Conservation (phyloP, 2,329 filamentous ascomycete genomes). For the Botrytis deweyae region DNA sequence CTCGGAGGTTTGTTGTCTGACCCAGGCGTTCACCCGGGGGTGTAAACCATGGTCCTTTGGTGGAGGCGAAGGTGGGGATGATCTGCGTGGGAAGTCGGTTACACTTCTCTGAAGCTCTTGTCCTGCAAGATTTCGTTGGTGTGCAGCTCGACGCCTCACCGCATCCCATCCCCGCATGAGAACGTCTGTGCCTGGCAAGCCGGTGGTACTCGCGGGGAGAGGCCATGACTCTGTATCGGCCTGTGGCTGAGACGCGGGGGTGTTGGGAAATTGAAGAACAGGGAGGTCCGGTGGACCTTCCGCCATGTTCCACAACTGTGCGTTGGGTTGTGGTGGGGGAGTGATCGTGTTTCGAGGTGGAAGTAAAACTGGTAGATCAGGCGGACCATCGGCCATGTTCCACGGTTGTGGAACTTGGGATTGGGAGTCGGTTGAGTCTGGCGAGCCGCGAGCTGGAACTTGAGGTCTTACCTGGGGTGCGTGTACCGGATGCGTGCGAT, state of each 20-base stretch:
- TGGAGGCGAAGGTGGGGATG: not conserved
- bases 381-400: not conserved
- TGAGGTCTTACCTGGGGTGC: not conserved
- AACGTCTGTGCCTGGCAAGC: not conserved
- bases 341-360: not conserved
- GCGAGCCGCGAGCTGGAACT: not conserved
- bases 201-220: not conserved
- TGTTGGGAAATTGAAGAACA: not conserved
- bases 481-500: not conserved
- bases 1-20: not conserved
- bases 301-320: not conserved
- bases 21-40: not conserved
- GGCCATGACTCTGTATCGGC: too few species aligned
- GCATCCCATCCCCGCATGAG: not conserved
- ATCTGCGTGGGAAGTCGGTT: not conserved
- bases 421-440: not conserved
- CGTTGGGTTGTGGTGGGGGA: not conserved
- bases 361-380: not conserved
- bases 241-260: not conserved
- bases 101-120: not conserved
- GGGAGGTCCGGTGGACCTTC: not conserved
- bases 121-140: not conserved
- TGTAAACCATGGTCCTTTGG: not conserved
- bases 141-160: not conserved
- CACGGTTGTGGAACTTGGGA: not conserved